Conservation (phyloP, 495 filamentous ascomycete genomes). For the Polyplosphaeria fusca region DNA sequence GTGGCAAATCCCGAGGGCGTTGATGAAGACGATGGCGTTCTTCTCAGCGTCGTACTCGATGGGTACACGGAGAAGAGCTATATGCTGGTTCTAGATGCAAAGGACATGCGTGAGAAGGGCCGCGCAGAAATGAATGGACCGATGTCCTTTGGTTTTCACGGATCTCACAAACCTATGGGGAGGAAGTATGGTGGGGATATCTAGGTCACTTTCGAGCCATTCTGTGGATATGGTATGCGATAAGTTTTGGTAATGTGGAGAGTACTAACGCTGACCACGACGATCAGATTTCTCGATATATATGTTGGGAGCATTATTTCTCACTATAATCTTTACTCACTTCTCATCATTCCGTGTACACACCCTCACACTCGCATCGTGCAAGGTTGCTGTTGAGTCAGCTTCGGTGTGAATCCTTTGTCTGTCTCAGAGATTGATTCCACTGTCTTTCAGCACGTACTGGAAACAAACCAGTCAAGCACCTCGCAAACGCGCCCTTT, state of each 20-base stretch:
- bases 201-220: neutral
- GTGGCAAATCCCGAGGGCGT: slow-evolving; percentile 50
- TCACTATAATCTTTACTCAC: too few species aligned
- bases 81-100: slow-evolving; percentile 66
- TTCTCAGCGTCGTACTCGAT: slow-evolving; percentile 71
- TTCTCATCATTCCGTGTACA: too few species aligned
- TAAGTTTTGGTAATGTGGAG: neutral
- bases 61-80: slow-evolving; percentile 62
- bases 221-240: neutral
- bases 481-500: too few species aligned
- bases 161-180: slow-evolving; percentile 50
- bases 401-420: too few species aligned
- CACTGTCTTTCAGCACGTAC: too few species aligned
- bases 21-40: slow-evolving; percentile 66
- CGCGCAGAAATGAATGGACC: slow-evolving; percentile 60
- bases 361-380: too few species aligned
- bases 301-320: too few species aligned
- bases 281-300: too few species aligned
- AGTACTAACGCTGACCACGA: neutral
- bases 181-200: slow-evolving; percentile 23
- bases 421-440: too few species aligned
- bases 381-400: too few species aligned
- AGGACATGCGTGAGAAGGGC: slow-evolving; percentile 61
- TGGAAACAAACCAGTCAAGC: too few species aligned
- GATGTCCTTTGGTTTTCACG: slow-evolving; percentile 72